Percentiles rank a stretch among this genome's conserved stretches.
phyloP scores from a whole-genome alignment of 345 rosid species.

The Physaria fendleri region DNA sequence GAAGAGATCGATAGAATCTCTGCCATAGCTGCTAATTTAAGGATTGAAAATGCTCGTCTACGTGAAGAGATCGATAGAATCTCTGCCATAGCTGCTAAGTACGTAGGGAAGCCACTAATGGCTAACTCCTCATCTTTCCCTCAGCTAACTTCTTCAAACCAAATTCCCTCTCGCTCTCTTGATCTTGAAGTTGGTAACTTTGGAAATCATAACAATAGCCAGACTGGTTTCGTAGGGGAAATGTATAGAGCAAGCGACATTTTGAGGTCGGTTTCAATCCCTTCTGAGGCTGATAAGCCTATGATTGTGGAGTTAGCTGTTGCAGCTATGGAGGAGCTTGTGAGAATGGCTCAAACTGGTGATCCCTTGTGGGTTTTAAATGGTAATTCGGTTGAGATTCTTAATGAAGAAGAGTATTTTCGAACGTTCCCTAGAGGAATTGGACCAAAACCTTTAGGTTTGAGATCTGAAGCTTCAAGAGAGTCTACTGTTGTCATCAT shows the following conservation, averaged over 20 bases:
- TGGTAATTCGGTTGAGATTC: conserved; percentile 40
- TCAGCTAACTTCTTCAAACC: conserved; percentile 39
- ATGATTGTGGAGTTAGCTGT: conserved; percentile 86
- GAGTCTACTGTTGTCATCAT: conserved; percentile 76
- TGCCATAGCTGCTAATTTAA: conserved; percentile 68
- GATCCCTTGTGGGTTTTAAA: conserved; percentile 69
- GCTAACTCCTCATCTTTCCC: conserved; percentile 42
- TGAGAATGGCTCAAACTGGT: conserved; percentile 72
- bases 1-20: conserved; percentile 96
- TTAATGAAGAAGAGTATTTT: conserved; percentile 74
- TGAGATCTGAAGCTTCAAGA: conserved; percentile 82
- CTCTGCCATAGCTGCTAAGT: conserved; percentile 76
- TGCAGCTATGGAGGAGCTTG: conserved; percentile 93
- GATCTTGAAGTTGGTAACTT: conserved; percentile 49
- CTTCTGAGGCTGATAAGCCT: conserved; percentile 80
- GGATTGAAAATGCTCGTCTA: conserved; percentile 82
- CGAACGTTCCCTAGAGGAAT: conserved; percentile 79
- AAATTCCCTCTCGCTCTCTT: conserved; percentile 43
- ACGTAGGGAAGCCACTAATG: conserved; percentile 61
- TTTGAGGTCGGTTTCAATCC: conserved; percentile 49
- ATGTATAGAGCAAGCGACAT: conserved; percentile 62
- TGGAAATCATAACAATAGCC: conserved; percentile 33
- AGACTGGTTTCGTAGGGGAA: conserved; percentile 60
- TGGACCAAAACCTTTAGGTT: conserved; percentile 67
- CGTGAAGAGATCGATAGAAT: conserved; percentile 91